Evolutionary conservation across 805 yeast genomes (phyloP), one percentile per base, ranked within the genome.

Genomic region (Wickerhamiella nectarea): DNA sequence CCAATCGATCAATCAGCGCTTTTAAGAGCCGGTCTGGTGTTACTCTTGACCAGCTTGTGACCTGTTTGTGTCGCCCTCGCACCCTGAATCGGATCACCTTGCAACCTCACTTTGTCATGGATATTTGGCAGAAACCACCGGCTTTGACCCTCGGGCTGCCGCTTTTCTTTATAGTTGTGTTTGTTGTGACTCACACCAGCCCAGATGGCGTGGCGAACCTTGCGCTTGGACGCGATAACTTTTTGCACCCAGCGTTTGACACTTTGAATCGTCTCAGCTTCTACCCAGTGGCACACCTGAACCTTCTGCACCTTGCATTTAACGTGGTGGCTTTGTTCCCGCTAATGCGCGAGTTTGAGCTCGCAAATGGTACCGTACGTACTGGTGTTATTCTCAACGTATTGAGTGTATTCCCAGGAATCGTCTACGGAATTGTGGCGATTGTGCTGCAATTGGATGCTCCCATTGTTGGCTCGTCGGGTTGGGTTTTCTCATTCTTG

Each of bases 321-420:
- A 84, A 83, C 53, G 46, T 74, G 7, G 47, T 74, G 31, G 70
- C 79, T 1, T 56, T 85, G 36, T 65, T 71, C 46, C 71, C 79
- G 0, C 75, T 81, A 17, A 58, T 84, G 53, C 65, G 78, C 10
- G 66, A 68, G 41, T 85, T 78, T 59, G 95, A 85, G 65, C 64
- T 69, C 45, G 57, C 62, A 18, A 79, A 83, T 54, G 96, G 95
- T 5, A 84, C 96, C 0, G 80, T 85, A 2, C 75, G 83, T 59
- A 80, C 94, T 3, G 95, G 93, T 3, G 67, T 86, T 37, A 77
- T 85, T 12, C 64, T 86, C 45, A 85, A 84, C 57, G 56, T 81
- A 20, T 60, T 80, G 39, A 82, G 94, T 1, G 76, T 79, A 1
- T 59, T 74, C 3, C 70, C 89, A 2, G 95, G 80, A 3, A 54